Evolutionary conservation across 495 filamentous ascomycete genomes (phyloP).

Genomic region (Penicillium coprophilum): DNA sequence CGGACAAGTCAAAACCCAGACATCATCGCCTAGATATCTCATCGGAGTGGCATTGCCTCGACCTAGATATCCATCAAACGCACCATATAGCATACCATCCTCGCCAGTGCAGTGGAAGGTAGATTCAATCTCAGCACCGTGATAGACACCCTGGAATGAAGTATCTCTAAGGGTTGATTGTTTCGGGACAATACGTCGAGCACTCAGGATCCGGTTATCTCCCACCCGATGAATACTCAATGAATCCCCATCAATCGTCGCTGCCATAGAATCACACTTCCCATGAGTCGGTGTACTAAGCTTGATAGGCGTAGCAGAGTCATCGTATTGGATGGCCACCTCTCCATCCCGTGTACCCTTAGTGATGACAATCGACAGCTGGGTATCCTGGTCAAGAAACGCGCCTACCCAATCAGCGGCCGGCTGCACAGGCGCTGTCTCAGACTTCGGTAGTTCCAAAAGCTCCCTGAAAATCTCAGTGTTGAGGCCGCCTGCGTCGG

Average conservation of each 20-base stretch:
- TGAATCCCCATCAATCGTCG: conserved; percentile 20
- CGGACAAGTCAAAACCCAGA: conserved; percentile 32
- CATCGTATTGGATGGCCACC: conserved; percentile 22
- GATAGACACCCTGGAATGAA: conserved; percentile 25
- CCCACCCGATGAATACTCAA: conserved; percentile 24
- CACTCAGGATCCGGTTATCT: conserved; percentile 29
- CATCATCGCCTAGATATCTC: conserved; percentile 32
- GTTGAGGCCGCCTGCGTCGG: conserved; percentile 15
- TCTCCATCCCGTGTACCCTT: conserved; percentile 19
- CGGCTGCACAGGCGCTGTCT: background rate
- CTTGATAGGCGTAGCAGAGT: conserved; percentile 7
- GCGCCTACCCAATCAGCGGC: conserved; percentile 21
- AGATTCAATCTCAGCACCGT: conserved; percentile 30
- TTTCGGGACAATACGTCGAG: conserved; percentile 20
- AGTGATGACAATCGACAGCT: conserved; percentile 21
- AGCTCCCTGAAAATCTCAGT: conserved; percentile 21
- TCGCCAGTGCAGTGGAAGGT: conserved; percentile 32
- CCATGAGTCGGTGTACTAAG: conserved; percentile 14
- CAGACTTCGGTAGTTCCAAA: conserved; percentile 15
- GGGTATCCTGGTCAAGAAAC: conserved; percentile 32
- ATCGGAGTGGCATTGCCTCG: conserved; percentile 24
- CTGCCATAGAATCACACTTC: conserved; percentile 13
- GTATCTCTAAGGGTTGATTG: conserved; percentile 9
- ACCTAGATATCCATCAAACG: conserved; percentile 35
- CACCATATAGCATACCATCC: conserved; percentile 31